These are phyloP conservation scores for Musa schizocarpa DNA, from an alignment of 176 grass and related monocot species.

Conservation along the genomic window DNA sequence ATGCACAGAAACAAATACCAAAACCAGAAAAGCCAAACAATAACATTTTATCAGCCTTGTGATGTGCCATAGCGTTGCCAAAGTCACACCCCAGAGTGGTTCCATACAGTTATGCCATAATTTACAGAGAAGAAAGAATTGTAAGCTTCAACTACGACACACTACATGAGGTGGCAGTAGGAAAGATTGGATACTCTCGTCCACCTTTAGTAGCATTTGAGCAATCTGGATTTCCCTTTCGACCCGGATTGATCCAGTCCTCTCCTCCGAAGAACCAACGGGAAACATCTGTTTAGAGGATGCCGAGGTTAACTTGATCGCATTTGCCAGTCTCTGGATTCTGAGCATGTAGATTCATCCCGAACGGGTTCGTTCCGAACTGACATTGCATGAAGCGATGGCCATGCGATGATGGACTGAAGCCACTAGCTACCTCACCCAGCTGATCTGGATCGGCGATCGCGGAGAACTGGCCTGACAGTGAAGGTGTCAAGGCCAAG, in stretches of 20 bases:
- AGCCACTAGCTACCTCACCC: not conserved
- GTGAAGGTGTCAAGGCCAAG: slow-evolving; percentile 4
- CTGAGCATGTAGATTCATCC: slow-evolving; percentile 44
- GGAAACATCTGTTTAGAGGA: not conserved
- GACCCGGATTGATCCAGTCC: not conserved
- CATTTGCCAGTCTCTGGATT: not conserved
- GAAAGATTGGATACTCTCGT: too few relatives aligned
- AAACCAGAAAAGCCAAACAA: too few relatives aligned
- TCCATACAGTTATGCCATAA: not conserved
- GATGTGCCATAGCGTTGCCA: not conserved
- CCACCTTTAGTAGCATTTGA: too few relatives aligned
- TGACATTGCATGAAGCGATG: slow-evolving; percentile 4
- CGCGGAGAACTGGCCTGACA: slow-evolving; percentile 12
- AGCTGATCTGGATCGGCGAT: slow-evolving; percentile 23
- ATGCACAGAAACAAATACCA: too few relatives aligned
- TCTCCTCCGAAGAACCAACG: not conserved
- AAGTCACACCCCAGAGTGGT: not conserved
- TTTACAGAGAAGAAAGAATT: not conserved
- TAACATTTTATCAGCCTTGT: too few relatives aligned
- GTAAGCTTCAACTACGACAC: not conserved
- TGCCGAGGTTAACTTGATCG: not conserved
- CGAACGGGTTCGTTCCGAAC: slow-evolving; percentile 12
- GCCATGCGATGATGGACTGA: slow-evolving; percentile 28
- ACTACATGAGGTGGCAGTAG: not conserved
- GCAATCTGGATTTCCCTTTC: too few relatives aligned